Conservation (phyloP, 2,329 filamentous ascomycete genomes). For the Zopfia rhizophila region DNA sequence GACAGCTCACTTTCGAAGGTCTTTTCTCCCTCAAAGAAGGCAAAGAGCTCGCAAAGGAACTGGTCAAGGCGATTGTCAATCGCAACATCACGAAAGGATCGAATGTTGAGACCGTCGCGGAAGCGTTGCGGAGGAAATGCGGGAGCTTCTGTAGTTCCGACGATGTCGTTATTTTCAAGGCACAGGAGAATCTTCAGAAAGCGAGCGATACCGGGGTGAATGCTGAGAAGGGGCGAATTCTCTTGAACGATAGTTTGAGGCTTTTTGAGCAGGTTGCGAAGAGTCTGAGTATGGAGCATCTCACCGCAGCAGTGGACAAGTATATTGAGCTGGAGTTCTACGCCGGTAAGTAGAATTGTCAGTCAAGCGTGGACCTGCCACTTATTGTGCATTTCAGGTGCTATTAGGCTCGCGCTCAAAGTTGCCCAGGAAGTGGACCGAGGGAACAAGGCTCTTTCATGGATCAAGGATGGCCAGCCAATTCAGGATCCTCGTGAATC, state of each 20-base stretch:
- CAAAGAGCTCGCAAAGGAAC: slow-evolving; percentile 88
- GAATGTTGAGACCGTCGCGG: slow-evolving; percentile 96
- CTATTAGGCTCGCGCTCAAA: slow-evolving; percentile 84
- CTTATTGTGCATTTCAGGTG: slow-evolving; percentile 57
- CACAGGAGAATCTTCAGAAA: slow-evolving; percentile 91
- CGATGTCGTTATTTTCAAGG: slow-evolving; percentile 98
- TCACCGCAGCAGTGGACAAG: slow-evolving; percentile 79
- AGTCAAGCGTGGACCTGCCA: slow-evolving; percentile 3
- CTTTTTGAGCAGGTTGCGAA: slow-evolving; percentile 90
- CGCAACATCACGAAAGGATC: slow-evolving; percentile 96
- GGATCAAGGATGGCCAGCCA: slow-evolving; percentile 86
- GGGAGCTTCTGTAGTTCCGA: slow-evolving; percentile 98
- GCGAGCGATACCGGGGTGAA: slow-evolving; percentile 82
- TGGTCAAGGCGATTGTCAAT: slow-evolving; percentile 98
- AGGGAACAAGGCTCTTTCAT: slow-evolving; percentile 83
- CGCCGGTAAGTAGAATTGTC: slow-evolving; percentile 63
- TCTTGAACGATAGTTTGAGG: slow-evolving; percentile 88
- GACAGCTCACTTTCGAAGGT: slow-evolving; percentile 84
- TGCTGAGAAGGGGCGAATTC: slow-evolving; percentile 77
- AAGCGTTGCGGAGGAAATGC: slow-evolving; percentile 89
- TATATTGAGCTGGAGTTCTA: slow-evolving; percentile 89
- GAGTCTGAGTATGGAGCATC: slow-evolving; percentile 81
- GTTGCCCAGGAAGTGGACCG: slow-evolving; percentile 88
- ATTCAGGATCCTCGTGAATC: slow-evolving; percentile 72
- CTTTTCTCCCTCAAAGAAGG: slow-evolving; percentile 84